These are phyloP conservation scores for Psidium friedrichsthalianum DNA, from an alignment of 345 rosid species.

Conservation along the genomic window DNA sequence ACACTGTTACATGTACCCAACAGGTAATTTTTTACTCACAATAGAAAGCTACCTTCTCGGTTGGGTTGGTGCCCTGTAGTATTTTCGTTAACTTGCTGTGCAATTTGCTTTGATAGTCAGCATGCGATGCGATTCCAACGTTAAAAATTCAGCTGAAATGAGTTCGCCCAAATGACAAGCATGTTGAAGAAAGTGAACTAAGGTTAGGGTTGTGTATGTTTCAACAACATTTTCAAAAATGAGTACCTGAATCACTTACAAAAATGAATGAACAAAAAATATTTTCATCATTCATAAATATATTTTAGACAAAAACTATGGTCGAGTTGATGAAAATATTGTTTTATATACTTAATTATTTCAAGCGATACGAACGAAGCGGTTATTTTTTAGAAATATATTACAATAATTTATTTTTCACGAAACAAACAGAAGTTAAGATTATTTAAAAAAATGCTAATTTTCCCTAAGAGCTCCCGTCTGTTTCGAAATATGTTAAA, in stretches of 20 bases:
- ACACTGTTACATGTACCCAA: background rate
- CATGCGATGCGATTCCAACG: background rate
- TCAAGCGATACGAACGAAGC: rapidly evolving
- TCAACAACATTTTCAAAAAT: background rate
- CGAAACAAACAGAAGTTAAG: background rate
- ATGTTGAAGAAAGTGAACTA: background rate
- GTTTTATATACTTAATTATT: background rate
- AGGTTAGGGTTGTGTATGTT: background rate
- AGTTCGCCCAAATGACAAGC: background rate
- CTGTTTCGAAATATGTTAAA: too few relatives aligned
- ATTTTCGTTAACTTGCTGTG: background rate
- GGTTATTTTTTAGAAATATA: background rate
- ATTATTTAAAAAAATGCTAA: background rate
- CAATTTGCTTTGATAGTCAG: background rate
- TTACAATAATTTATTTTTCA: background rate
- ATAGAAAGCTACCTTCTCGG: rapidly evolving
- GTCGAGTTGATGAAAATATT: background rate
- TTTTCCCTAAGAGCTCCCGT: background rate
- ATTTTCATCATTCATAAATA: background rate
- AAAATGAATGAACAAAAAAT: background rate
- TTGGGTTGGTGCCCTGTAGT: background rate
- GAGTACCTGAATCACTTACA: background rate
- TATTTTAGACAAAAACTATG: background rate
- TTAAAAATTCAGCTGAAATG: background rate
- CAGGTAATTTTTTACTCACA: background rate